A percentile compares a stretch with the other conserved stretches of the same genome.
phyloP scores from a whole-genome alignment of 2,329 filamentous ascomycete species.

The Albifimbria verrucaria region DNA sequence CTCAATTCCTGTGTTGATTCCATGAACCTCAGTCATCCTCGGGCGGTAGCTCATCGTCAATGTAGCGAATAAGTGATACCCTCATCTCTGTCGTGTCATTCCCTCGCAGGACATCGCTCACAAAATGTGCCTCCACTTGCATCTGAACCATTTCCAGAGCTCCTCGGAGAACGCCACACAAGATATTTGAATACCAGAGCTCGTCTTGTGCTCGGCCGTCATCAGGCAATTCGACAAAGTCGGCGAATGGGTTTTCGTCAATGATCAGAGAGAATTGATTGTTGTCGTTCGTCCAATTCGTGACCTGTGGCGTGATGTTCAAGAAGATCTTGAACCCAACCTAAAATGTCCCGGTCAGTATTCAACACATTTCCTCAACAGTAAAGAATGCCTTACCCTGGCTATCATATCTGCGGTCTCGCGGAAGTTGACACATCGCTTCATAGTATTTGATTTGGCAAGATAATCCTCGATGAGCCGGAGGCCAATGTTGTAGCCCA shows the following conservation, averaged over 20 bases:
- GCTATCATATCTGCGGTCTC: constrained; percentile 97
- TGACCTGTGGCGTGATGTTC: constrained; percentile 89
- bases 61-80: constrained; percentile 85
- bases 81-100: constrained; percentile 98
- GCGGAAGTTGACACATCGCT: constrained; percentile 85
- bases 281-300: constrained; percentile 94
- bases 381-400: constrained; percentile 54
- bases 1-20: no score
- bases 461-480: constrained; percentile 96
- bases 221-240: constrained; percentile 96
- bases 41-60: constrained; percentile 94
- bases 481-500: constrained; percentile 98
- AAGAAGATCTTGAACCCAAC: constrained; percentile 99
- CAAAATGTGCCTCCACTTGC: constrained; percentile 96
- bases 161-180: constrained; percentile 88
- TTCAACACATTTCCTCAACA: no score
- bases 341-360: constrained; percentile 42
- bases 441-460: constrained; percentile 87
- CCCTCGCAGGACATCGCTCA: constrained; percentile 86
- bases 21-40: constrained; percentile 77
- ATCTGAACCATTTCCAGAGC: constrained; percentile 99
- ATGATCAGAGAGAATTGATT: constrained; percentile 96
- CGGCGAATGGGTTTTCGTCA: constrained; percentile 93
- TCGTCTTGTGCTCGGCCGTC: constrained; percentile 95
- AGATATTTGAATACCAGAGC: constrained; percentile 96